phyloP scores from a whole-genome alignment of 169 alveolate species.

The Babesia gibsoni region DNA sequence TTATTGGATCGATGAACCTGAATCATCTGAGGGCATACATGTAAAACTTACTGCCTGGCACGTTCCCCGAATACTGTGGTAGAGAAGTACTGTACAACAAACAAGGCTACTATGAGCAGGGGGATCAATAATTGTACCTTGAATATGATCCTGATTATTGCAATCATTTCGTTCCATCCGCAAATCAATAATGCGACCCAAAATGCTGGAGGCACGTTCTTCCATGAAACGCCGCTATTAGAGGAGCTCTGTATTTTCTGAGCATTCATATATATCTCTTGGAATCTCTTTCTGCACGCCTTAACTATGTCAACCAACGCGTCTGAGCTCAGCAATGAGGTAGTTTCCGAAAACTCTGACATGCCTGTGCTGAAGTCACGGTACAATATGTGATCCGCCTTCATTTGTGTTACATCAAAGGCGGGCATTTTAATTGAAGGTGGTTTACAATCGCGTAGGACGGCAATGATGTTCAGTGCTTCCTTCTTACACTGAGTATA shows the following conservation, averaged over 20 bases:
- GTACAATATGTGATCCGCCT: slow-evolving; percentile 42
- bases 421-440: slow-evolving; percentile 23
- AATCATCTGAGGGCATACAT: not conserved
- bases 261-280: slow-evolving; percentile 48
- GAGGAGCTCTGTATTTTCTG: slow-evolving; percentile 49
- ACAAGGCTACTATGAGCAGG: slow-evolving; percentile 37
- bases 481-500: slow-evolving; percentile 57
- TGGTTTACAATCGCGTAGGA: slow-evolving; percentile 18
- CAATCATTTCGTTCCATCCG: slow-evolving; percentile 73
- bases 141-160: slow-evolving; percentile 53
- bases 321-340: slow-evolving; percentile 20
- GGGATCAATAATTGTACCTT: slow-evolving; percentile 69
- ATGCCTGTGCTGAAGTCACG: slow-evolving; percentile 27
- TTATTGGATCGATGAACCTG: slow-evolving; percentile 20
- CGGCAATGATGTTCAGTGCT: slow-evolving; percentile 47
- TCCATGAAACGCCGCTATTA: slow-evolving; percentile 56
- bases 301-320: slow-evolving; percentile 22
- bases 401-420: slow-evolving; percentile 1
- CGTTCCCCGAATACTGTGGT: slow-evolving; percentile 52
- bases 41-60: slow-evolving; percentile 25
- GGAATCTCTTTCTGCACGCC: slow-evolving; percentile 49
- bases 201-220: slow-evolving; percentile 70
- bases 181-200: slow-evolving; percentile 69
- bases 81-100: slow-evolving; percentile 51
- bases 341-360: not conserved